A percentile compares a stretch with the other conserved stretches of the same genome.
phyloP scores from a whole-genome alignment of 2,329 filamentous ascomycete species.

The Arthroderma sp. region DNA sequence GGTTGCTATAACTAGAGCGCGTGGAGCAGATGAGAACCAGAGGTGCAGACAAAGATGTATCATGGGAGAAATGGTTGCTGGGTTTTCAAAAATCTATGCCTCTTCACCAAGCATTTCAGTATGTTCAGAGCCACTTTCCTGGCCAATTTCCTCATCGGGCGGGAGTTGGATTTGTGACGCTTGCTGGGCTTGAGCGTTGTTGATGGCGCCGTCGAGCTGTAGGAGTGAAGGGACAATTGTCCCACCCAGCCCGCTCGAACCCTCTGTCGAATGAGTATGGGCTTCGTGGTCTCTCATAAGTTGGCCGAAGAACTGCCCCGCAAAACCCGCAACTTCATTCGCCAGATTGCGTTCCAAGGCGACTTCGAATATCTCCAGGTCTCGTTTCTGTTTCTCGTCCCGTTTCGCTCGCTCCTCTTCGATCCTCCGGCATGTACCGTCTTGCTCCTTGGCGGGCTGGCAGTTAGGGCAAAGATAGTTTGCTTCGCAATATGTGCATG shows the following conservation, averaged over 20 bases:
- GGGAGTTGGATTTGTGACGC: background rate
- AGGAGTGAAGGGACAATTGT: conserved; percentile 5
- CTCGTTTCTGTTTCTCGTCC: conserved; percentile 28
- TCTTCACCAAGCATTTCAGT: conserved; percentile 9
- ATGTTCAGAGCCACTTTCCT: conserved; percentile 10
- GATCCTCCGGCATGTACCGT: conserved; percentile 26
- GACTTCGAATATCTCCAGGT: conserved; percentile 27
- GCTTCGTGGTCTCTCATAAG: conserved; percentile 8
- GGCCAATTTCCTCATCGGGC: conserved; percentile 7
- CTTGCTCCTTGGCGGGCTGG: conserved; percentile 24
- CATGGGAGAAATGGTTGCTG: conserved; percentile 15
- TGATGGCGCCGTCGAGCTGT: conserved; percentile 4
- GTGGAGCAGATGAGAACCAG: too few relatives aligned
- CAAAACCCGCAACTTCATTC: conserved; percentile 29
- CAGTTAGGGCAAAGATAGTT: conserved; percentile 35
- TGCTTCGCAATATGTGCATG: conserved; percentile 30
- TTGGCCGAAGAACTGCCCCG: conserved; percentile 26
- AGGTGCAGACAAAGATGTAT: conserved; percentile 13
- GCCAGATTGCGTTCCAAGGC: conserved; percentile 29
- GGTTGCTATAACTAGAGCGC: too few relatives aligned
- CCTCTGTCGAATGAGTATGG: conserved; percentile 2
- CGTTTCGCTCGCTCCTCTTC: conserved; percentile 26
- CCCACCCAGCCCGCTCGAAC: conserved; percentile 2
- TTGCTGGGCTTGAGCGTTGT: conserved; percentile 1
- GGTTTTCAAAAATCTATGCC: background rate